Evolutionary conservation across 257 asterid species (phyloP).

Genomic region (Nyctanthes arbortristis): DNA sequence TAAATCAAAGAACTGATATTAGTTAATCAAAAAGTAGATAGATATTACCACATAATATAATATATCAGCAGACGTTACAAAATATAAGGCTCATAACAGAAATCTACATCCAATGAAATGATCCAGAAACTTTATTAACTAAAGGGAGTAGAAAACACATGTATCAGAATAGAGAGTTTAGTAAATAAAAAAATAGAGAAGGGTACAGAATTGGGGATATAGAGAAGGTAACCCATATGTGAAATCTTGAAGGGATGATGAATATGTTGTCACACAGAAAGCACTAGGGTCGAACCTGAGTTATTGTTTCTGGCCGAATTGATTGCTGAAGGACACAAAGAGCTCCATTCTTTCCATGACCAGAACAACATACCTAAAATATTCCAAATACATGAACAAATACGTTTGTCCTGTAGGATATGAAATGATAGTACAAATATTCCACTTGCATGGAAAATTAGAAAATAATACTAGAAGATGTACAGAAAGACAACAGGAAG

Average conservation of each 20-base stretch:
- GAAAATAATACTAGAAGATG: slow-evolving; percentile 17
- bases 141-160: background rate
- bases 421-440: slow-evolving; percentile 23
- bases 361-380: slow-evolving; percentile 94
- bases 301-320: slow-evolving; percentile 90
- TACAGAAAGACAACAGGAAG: slow-evolving; percentile 10
- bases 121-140: background rate
- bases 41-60: background rate
- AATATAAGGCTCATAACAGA: background rate
- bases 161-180: background rate
- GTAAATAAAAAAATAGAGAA: background rate
- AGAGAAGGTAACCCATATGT: background rate
- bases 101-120: background rate
- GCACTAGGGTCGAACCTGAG: slow-evolving; percentile 61
- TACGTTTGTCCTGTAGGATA: slow-evolving; percentile 3
- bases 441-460: slow-evolving; percentile 7
- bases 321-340: slow-evolving; percentile 90
- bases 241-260: background rate
- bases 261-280: slow-evolving; percentile 16
- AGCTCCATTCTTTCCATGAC: slow-evolving; percentile 98
- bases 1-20: slow-evolving; percentile 15
- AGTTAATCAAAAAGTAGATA: background rate
- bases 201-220: background rate
- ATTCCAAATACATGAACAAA: slow-evolving; percentile 28
- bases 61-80: background rate